A percentile compares a stretch with the other conserved stretches of the same genome.
These are phyloP conservation scores for Kockiozyma suomiensis DNA, from an alignment of 805 yeast genomes.

Conservation along the genomic window DNA sequence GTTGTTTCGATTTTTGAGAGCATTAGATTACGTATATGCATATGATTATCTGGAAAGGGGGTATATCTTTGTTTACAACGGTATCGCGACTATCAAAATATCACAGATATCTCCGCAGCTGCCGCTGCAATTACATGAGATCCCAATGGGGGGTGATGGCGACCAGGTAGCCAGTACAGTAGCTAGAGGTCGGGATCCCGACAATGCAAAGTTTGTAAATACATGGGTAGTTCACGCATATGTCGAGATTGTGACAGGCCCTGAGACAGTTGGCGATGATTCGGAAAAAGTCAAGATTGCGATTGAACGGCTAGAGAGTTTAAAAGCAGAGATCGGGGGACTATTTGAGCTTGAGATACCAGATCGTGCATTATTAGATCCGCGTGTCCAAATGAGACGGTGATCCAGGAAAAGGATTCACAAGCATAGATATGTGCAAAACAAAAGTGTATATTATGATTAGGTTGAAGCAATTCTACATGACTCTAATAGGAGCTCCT, in stretches of 20 bases:
- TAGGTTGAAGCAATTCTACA: neutral
- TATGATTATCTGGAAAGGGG: conserved; percentile 29
- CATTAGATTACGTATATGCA: conserved; percentile 29
- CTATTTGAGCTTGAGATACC: conserved; percentile 27
- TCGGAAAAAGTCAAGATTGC: conserved; percentile 20
- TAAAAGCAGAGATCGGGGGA: conserved; percentile 26
- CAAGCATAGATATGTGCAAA: neutral
- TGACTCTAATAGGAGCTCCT: conserved; percentile 12
- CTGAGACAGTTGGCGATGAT: conserved; percentile 24
- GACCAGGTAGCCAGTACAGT: conserved; percentile 22
- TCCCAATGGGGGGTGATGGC: conserved; percentile 11
- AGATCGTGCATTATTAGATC: conserved; percentile 31
- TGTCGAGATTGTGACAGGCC: conserved; percentile 24
- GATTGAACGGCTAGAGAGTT: conserved; percentile 20
- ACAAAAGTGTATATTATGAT: neutral
- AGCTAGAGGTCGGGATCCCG: conserved; percentile 17
- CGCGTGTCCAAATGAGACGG: conserved; percentile 29
- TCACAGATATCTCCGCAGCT: conserved; percentile 24
- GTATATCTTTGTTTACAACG: conserved; percentile 21
- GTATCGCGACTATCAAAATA: conserved; percentile 19
- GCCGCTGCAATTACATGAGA: conserved; percentile 24
- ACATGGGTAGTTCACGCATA: conserved; percentile 32
- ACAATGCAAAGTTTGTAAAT: conserved; percentile 16
- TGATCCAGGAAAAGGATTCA: no score
- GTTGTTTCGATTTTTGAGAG: conserved; percentile 24